Conservation (phyloP, 257 asterid species). For the Primulina huaijiensis region DNA sequence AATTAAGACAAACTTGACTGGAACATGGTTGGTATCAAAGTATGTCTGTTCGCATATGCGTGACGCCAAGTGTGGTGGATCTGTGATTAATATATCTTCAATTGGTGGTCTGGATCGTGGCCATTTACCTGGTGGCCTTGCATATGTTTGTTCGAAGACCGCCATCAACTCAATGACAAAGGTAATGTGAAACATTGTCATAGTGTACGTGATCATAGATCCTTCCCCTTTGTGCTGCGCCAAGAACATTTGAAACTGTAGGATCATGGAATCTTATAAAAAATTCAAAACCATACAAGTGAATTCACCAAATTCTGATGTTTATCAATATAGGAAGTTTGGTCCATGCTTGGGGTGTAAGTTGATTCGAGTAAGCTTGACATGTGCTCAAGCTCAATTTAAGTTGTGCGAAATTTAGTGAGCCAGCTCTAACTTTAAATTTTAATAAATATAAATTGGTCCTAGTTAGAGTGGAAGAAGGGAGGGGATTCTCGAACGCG, state of each 20-base stretch:
- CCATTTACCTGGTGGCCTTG: constrained; percentile 20
- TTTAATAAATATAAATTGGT: too few species aligned
- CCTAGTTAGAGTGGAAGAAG: too few species aligned
- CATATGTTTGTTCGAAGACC: constrained; percentile 34
- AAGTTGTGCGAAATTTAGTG: too few species aligned
- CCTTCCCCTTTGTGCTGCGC: background rate
- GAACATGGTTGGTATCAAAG: constrained; percentile 38
- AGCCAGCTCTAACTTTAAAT: too few species aligned
- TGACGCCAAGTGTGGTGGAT: constrained; percentile 29
- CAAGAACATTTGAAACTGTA: background rate
- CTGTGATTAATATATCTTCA: constrained; percentile 42
- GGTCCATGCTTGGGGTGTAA: too few species aligned
- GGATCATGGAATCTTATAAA: too few species aligned
- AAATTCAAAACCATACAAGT: background rate
- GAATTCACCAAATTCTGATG: background rate
- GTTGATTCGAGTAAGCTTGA: too few species aligned
- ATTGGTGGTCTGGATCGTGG: constrained; percentile 30
- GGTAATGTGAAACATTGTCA: constrained; percentile 19
- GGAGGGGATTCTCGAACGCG: too few species aligned
- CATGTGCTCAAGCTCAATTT: too few species aligned
- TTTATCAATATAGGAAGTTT: background rate
- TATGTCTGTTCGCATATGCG: constrained; percentile 31
- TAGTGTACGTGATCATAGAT: background rate
- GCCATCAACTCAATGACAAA: constrained; percentile 33
- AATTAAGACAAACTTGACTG: constrained; percentile 31